Percentiles rank a stretch among this genome's conserved stretches.
These are phyloP conservation scores for Elsinoe perseae DNA, from an alignment of 2,329 filamentous ascomycete species.

Conservation along the genomic window DNA sequence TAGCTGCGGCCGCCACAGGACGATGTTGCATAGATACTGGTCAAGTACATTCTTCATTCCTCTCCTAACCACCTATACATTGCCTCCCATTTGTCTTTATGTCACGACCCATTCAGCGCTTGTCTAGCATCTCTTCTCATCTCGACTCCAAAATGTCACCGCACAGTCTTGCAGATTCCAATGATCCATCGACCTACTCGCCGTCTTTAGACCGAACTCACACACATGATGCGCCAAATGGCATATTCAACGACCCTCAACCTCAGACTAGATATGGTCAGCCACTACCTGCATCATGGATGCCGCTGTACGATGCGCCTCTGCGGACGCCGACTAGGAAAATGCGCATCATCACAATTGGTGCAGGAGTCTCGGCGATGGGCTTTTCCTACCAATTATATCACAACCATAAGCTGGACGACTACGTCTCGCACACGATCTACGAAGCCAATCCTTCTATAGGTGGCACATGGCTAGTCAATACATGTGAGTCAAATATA, in stretches of 20 bases:
- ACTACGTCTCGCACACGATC: conserved; percentile 32
- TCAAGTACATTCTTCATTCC: neutral
- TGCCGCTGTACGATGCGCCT: conserved; percentile 29
- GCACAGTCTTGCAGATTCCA: neutral
- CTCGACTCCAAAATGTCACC: neutral
- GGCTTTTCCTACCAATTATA: conserved; percentile 36
- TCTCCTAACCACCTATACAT: neutral
- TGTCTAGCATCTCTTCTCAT: neutral
- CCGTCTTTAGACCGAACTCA: conserved; percentile 2
- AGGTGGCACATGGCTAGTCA: conserved; percentile 37
- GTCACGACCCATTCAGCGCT: neutral
- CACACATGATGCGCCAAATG: too few species aligned
- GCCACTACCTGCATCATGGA: conserved; percentile 25
- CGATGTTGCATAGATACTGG: neutral
- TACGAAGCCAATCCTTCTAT: conserved; percentile 36
- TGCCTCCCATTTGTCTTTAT: neutral
- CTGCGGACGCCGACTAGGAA: conserved; percentile 24
- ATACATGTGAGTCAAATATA: conserved; percentile 24
- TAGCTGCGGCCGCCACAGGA: neutral
- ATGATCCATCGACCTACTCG: neutral
- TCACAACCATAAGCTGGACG: conserved; percentile 30
- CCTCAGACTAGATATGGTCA: conserved; percentile 22
- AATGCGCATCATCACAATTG: conserved; percentile 27
- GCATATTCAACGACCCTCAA: neutral
- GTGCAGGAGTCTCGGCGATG: conserved; percentile 32